Evolutionary conservation across 768 basidiomycete genomes (phyloP).

Genomic region (Leucogyrophana mollusca): DNA sequence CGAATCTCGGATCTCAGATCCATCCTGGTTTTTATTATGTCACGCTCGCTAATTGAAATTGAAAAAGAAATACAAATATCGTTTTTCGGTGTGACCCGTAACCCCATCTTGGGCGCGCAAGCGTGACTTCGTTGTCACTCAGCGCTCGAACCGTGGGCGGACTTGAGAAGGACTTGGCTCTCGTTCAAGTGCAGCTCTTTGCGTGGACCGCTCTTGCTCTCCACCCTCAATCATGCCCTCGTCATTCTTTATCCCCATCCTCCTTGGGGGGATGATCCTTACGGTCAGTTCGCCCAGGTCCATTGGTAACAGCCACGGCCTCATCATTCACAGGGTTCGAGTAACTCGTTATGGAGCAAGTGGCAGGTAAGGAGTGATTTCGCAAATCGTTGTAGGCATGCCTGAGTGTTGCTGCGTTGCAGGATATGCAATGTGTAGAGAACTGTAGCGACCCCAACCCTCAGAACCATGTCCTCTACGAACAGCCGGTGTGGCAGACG

Average conservation of each 20-base stretch:
- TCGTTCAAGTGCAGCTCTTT: conserved; percentile 9
- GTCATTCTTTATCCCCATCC: conserved; percentile 67
- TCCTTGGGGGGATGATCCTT: conserved; percentile 91
- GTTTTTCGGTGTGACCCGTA: too few species aligned
- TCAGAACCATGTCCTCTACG: conserved; percentile 67
- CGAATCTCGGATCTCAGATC: not conserved
- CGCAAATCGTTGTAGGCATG: conserved; percentile 2
- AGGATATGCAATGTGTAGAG: conserved; percentile 99
- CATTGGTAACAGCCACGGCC: not conserved
- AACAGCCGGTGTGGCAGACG: conserved; percentile 94
- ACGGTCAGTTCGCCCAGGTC: conserved; percentile 48
- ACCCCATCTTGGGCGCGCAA: too few species aligned
- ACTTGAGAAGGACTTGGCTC: not conserved
- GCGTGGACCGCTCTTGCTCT: conserved; percentile 3
- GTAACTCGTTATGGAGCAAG: conserved; percentile 80
- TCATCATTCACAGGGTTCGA: conserved; percentile 56
- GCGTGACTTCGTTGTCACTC: too few species aligned
- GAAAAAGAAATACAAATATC: too few species aligned
- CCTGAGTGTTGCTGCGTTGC: conserved; percentile 6
- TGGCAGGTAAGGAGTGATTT: conserved; percentile 58
- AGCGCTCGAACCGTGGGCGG: too few species aligned
- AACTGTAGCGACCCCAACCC: conserved; percentile 75
- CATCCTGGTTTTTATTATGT: not conserved
- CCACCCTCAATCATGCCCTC: conserved; percentile 51
- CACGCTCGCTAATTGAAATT: too few species aligned